phyloP scores from a whole-genome alignment of 2,329 filamentous ascomycete genomes.

The Ambrosiella xylebori region DNA sequence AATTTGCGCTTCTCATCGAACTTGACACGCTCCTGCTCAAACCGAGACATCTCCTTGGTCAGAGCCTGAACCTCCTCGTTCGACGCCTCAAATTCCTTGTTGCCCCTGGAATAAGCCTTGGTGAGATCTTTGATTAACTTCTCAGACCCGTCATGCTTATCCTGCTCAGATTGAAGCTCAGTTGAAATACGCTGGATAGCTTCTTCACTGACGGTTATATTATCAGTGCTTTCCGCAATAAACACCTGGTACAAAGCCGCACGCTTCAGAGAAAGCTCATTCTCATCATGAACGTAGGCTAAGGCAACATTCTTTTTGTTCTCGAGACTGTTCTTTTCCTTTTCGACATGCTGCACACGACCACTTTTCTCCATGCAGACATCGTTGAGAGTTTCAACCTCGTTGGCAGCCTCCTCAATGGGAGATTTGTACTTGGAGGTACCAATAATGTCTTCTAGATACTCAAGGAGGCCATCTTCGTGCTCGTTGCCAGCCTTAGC shows the following conservation, averaged over 20 bases:
- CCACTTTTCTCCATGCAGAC: slow-evolving; percentile 88
- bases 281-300: slow-evolving; percentile 78
- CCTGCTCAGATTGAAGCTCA: slow-evolving; percentile 69
- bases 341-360: slow-evolving; percentile 93
- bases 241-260: slow-evolving; percentile 87
- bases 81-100: slow-evolving; percentile 64
- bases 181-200: slow-evolving; percentile 81
- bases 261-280: slow-evolving; percentile 76
- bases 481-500: slow-evolving; percentile 88
- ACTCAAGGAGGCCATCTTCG: slow-evolving; percentile 89
- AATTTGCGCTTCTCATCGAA: slow-evolving; percentile 98
- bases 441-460: slow-evolving; percentile 95
- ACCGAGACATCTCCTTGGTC: slow-evolving; percentile 74
- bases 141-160: slow-evolving; percentile 81
- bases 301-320: slow-evolving; percentile 95
- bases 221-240: slow-evolving; percentile 74
- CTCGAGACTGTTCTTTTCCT: slow-evolving; percentile 81
- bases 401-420: slow-evolving; percentile 80
- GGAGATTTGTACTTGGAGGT: slow-evolving; percentile 97
- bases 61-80: slow-evolving; percentile 68
- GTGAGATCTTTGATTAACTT: slow-evolving; percentile 80
- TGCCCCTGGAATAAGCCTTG: slow-evolving; percentile 65
- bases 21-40: slow-evolving; percentile 93
- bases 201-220: slow-evolving; percentile 74
- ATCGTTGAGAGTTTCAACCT: slow-evolving; percentile 87